Base-by-base conservation (phyloP, 148 eudicot genomes). In the Rhododendron kiyosumense region DNA sequence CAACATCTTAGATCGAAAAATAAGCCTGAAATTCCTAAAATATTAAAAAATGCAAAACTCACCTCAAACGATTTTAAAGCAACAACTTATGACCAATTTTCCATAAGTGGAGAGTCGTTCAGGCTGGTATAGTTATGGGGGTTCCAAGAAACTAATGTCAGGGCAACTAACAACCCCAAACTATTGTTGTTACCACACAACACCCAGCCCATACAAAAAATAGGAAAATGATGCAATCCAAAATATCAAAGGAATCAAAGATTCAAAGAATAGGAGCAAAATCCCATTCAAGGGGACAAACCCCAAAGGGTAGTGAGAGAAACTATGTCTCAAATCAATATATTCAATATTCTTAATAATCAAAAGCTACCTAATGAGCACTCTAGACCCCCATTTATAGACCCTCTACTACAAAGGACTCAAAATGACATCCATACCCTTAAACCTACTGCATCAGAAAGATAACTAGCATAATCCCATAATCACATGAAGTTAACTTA, bases 401-500 rank as follows among this genome's bases (percentile, higher is more conserved):
- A 32, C 34, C 34, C 34, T 32, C 34, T 32, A 32, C 34, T 32
- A 32, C 34, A 32, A 32, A 32, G 34, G 34, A 32, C 34, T 32
- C 34, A 32, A 32, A 32, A 32, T 32, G 34, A 32, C 34, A 32
- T 32, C 1, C 34, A 32, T 32, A 32, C 34, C 34, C 34, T 32
- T 32, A 32, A 32, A 32, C 34, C 34, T 32, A 32, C 34, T 32
- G 34, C 34, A 32, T 32, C 34, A 32, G 46, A 61, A 79, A 15
- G 30, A 84, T 79, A n/a, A 79, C 20, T 75, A 30, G 46, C 45
- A 28, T 41, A 78, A 12, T 45, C 69, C 30, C 76, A 82, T 49
- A 85, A 78, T 49, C 26, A 81, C n/a, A 57, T 84, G 65, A 63
- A 83, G 2, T 48, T 8, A 43, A 90, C 98, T 95, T 89, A 96